These are phyloP conservation scores for Pezicula radicicola DNA, from an alignment of 2,329 filamentous ascomycete genomes.

Conservation along the genomic window DNA sequence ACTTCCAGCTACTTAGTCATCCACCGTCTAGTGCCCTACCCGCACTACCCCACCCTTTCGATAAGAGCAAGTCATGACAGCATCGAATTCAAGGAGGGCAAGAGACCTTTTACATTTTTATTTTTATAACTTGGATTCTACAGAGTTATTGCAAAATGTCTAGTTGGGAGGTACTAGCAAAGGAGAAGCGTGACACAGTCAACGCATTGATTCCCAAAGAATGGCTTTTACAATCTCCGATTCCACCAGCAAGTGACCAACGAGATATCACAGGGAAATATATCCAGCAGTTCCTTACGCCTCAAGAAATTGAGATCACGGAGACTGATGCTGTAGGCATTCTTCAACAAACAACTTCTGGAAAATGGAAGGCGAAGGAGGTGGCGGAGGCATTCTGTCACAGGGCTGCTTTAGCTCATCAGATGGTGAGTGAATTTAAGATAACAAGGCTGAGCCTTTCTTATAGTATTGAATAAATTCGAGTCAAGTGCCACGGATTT, in stretches of 20 bases:
- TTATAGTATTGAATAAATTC: too few species aligned
- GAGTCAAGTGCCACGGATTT: too few species aligned
- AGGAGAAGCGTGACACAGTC: slow-evolving; percentile 51
- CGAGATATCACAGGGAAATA: slow-evolving; percentile 54
- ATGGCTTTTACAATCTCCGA: slow-evolving; percentile 46
- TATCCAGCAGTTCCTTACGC: slow-evolving; percentile 51
- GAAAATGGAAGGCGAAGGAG: slow-evolving; percentile 53
- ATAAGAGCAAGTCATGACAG: background rate
- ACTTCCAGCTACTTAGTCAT: slow-evolving; percentile 1
- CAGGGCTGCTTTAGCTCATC: slow-evolving; percentile 50
- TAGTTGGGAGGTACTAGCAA: slow-evolving; percentile 47
- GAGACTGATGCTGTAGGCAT: slow-evolving; percentile 57
- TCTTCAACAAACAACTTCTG: slow-evolving; percentile 48
- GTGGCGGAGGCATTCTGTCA: slow-evolving; percentile 52
- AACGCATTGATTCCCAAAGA: slow-evolving; percentile 51
- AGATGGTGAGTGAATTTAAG: slow-evolving; percentile 49
- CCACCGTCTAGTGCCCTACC: background rate
- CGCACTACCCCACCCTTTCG: slow-evolving; percentile 1
- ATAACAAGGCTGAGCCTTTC: slow-evolving; percentile 16
- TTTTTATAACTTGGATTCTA: background rate
- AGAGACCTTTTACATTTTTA: background rate
- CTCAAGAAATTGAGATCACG: slow-evolving; percentile 56
- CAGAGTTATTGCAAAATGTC: slow-evolving; percentile 8
- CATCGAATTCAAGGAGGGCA: background rate
- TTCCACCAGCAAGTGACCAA: slow-evolving; percentile 48